Percentiles rank a stretch among this genome's conserved stretches.
phyloP scores from a whole-genome alignment of 257 asterid species.

The Gardenia jasminoides region DNA sequence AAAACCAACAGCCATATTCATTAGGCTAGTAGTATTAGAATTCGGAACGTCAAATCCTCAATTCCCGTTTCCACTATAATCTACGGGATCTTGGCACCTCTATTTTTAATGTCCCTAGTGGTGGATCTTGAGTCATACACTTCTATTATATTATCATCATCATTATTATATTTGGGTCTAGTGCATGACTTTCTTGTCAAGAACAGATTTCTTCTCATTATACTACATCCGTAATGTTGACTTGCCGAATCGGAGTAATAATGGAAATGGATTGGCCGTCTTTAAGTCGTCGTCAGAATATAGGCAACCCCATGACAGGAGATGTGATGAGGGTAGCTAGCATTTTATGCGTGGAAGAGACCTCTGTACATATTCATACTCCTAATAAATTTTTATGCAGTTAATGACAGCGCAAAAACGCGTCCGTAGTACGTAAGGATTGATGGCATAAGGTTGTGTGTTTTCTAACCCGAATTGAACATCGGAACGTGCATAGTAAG shows the following conservation, averaged over 20 bases:
- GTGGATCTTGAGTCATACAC: neutral
- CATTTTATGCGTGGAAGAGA: too few species aligned
- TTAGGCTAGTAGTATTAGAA: neutral
- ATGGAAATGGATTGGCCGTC: neutral
- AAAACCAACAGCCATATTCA: neutral
- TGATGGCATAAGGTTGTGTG: neutral
- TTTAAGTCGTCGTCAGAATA: neutral
- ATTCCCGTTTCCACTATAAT: neutral
- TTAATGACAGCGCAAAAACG: neutral
- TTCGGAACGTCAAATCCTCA: neutral
- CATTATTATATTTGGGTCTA: too few species aligned
- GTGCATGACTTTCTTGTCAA: neutral
- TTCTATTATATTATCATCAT: too few species aligned
- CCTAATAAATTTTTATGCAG: too few species aligned
- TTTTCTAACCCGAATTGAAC: constrained; percentile 42
- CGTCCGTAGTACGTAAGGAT: neutral
- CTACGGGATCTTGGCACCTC: neutral
- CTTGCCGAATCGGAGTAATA: neutral
- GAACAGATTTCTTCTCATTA: neutral
- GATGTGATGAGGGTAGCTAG: too few species aligned
- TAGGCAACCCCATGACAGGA: neutral
- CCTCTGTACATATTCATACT: neutral
- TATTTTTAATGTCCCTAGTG: neutral
- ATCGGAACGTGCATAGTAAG: constrained; percentile 39
- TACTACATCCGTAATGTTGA: neutral